Base-by-base conservation (phyloP, 2,329 filamentous ascomycete species). In the Orbilia blumenaviensis region DNA sequence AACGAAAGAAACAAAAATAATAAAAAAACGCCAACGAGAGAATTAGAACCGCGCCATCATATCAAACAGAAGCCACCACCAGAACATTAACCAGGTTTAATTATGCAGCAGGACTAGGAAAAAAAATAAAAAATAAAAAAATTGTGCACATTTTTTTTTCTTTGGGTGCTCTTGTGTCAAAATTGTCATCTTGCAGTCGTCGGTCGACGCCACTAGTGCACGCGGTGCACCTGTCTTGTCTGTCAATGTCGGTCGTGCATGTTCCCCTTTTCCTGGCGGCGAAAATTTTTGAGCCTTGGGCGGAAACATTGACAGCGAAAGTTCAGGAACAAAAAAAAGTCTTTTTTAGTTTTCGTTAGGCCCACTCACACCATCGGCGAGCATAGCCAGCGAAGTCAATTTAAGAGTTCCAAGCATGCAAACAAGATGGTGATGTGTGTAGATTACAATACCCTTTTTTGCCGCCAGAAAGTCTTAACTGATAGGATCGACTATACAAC, bases 191-290 rank as follows among this genome's bases (percentile, higher is more conserved):
- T 14, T 38, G 32, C 52, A 25, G 52, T 56, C 32, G 52, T 56
- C 32, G 52, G 52, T 56, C 52, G 52, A 56, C 52, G 52, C 52
- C 52, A 56, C n/a, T n/a, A n/a, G n/a, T n/a, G n/a, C n/a, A n/a
- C n/a, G n/a, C n/a, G n/a, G n/a, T n/a, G n/a, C n/a, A n/a, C 52
- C 52, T 56, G 52, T 38, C 48, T 50, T 38, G 52, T 25, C 23
- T 54, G 48, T 54, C 48, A 56, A 56, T 56, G 52, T 56, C 52
- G 52, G 52, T 34, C 32, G 27, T 56, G 52, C 52, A 56, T 29
- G 52, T 56, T 32, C 52, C 52, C 52, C 52, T 56, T 56, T 56
- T 56, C 32, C 32, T 32, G 25, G 52, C 25, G 52, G 52, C 52
- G 52, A 38, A 12, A 23, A 36, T 56, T 52, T 36, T 34, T n/a